Evolutionary conservation across 805 yeast genomes (phyloP).

Genomic region (Saccharomycopsis fibuligera): DNA sequence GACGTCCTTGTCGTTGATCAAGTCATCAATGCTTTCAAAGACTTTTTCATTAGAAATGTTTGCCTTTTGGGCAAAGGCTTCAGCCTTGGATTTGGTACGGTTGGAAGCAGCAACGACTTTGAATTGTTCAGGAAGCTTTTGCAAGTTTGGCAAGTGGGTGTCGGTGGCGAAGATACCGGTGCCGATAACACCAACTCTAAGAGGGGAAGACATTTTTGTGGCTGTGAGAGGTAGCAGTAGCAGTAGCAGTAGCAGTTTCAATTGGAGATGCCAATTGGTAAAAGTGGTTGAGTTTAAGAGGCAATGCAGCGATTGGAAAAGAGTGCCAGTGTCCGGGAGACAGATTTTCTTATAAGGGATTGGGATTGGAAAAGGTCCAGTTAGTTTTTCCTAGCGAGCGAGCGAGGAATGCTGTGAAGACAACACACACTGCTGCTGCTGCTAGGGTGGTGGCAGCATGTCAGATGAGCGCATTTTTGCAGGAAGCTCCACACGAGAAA

Average conservation of each 20-base stretch:
- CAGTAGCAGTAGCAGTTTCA: background rate
- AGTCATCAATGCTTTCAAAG: conserved; percentile 55
- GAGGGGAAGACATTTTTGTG: background rate
- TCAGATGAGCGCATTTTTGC: background rate
- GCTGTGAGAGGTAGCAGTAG: background rate
- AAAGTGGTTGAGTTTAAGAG: no score
- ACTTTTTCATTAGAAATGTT: conserved; percentile 44
- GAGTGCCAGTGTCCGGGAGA: no score
- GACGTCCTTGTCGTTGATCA: conserved; percentile 57
- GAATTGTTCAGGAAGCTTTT: conserved; percentile 44
- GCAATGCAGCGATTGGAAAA: no score
- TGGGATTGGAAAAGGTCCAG: background rate
- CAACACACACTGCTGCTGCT: background rate
- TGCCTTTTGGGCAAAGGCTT: conserved; percentile 63
- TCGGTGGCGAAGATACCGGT: conserved; percentile 88
- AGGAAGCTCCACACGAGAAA: no score
- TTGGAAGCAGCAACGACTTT: conserved; percentile 68
- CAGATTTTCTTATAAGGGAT: no score
- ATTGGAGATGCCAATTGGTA: background rate
- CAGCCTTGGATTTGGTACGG: conserved; percentile 81
- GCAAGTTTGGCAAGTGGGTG: conserved; percentile 70
- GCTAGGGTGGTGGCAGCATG: background rate
- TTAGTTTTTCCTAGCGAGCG: no score
- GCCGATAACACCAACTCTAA: conserved; percentile 63
- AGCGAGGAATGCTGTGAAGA: background rate